These are phyloP conservation scores for Mycena crocata DNA, from an alignment of 768 basidiomycete species.

Conservation along the genomic window DNA sequence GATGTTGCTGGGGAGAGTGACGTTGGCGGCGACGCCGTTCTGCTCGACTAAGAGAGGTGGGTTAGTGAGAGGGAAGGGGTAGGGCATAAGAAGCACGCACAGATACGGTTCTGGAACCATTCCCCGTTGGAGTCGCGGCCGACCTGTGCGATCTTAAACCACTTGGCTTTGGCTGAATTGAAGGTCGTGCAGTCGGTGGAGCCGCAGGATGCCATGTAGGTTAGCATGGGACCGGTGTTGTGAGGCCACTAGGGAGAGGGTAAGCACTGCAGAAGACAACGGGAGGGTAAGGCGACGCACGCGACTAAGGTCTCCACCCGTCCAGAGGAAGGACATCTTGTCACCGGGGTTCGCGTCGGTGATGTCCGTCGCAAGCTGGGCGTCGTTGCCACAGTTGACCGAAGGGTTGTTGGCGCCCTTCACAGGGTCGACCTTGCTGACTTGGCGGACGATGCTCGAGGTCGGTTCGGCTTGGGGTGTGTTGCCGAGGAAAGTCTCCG, in stretches of 20 bases:
- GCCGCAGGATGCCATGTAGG: conserved; percentile 63
- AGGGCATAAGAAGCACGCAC: conserved; percentile 35
- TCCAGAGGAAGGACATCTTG: conserved; percentile 66
- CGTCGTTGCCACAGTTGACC: conserved; percentile 70
- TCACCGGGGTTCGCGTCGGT: conserved; percentile 72
- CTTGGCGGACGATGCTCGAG: conserved; percentile 55
- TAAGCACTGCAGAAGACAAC: background rate
- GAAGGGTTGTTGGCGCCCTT: conserved; percentile 67
- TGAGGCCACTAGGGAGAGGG: conserved; percentile 41
- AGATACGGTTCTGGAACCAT: conserved; percentile 55
- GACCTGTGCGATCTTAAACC: conserved; percentile 62
- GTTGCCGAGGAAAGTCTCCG: conserved; percentile 52
- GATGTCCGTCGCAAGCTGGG: conserved; percentile 60
- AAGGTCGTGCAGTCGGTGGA: conserved; percentile 57
- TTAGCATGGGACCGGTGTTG: conserved; percentile 61
- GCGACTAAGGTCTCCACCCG: conserved; percentile 48
- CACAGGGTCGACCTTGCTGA: conserved; percentile 52
- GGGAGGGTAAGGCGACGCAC: conserved; percentile 25
- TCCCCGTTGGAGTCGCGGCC: conserved; percentile 44
- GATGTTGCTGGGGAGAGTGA: conserved; percentile 51
- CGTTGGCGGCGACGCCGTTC: conserved; percentile 38
- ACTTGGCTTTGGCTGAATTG: conserved; percentile 54
- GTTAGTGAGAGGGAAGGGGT: background rate
- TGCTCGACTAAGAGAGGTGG: background rate
- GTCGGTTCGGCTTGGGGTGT: conserved; percentile 40